These are phyloP conservation scores for Azolla pinnata DNA, from an alignment of 75 land plant species.

Conservation along the genomic window DNA sequence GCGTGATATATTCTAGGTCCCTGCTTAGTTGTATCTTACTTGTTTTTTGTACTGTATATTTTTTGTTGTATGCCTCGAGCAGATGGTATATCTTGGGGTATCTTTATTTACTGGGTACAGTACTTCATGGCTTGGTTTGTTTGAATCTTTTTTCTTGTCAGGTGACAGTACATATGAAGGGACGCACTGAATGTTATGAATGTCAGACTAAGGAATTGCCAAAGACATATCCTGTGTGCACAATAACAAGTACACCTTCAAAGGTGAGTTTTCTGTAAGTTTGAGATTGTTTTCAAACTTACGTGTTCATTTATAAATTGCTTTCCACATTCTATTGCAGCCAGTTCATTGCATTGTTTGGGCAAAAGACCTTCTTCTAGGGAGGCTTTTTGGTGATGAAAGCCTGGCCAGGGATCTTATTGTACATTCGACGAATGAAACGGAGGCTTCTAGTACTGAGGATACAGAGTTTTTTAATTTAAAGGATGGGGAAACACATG, in stretches of 20 bases:
- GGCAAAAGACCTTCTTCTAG: constrained; percentile 95
- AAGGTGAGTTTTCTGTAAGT: constrained; percentile 44
- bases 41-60: too few species aligned
- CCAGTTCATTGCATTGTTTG: constrained; percentile 97
- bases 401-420: constrained; percentile 84
- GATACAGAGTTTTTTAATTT: constrained; percentile 57
- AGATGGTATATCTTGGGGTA: too few species aligned
- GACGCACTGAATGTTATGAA: constrained; percentile 92
- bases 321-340: constrained; percentile 30
- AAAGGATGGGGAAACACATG: constrained; percentile 49
- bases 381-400: constrained; percentile 88
- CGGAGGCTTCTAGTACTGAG: constrained; percentile 30
- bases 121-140: neutral
- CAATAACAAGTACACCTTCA: constrained; percentile 98
- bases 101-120: neutral
- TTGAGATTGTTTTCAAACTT: neutral
- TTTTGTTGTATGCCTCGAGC: too few species aligned
- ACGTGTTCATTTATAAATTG: neutral
- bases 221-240: constrained; percentile 97
- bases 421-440: constrained; percentile 47
- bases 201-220: constrained; percentile 94
- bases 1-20: too few species aligned
- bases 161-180: constrained; percentile 97
- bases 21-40: too few species aligned
- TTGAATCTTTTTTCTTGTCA: constrained; percentile 14